A percentile compares a stretch with the other conserved stretches of the same genome.
Evolutionary conservation across 2,329 filamentous ascomycete genomes (phyloP).

Genomic region (Aspergillus luchuensis): DNA sequence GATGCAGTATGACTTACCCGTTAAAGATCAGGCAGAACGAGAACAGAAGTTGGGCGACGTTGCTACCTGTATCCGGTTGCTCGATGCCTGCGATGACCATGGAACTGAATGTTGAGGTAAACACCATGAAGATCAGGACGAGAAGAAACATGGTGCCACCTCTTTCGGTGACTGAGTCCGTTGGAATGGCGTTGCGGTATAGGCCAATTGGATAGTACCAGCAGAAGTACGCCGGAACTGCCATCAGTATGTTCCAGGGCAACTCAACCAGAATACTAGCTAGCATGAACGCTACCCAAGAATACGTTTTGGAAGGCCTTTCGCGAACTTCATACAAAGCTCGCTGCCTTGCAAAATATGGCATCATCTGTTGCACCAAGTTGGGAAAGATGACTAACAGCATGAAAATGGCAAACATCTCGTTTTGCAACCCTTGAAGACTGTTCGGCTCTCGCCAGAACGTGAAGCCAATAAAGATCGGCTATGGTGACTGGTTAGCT

Average conservation of each 20-base stretch:
- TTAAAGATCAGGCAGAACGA: slow-evolving; percentile 62
- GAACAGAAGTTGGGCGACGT: slow-evolving; percentile 60
- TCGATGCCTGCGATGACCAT: slow-evolving; percentile 71
- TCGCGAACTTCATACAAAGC: slow-evolving; percentile 60
- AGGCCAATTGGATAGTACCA: slow-evolving; percentile 67
- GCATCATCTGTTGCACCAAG: slow-evolving; percentile 54
- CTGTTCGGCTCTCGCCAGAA: slow-evolving; percentile 73
- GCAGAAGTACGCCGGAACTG: slow-evolving; percentile 58
- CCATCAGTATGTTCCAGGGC: slow-evolving; percentile 63
- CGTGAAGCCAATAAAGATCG: slow-evolving; percentile 77
- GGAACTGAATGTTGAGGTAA: slow-evolving; percentile 69
- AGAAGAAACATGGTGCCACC: slow-evolving; percentile 67
- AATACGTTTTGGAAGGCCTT: slow-evolving; percentile 67
- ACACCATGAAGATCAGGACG: slow-evolving; percentile 67
- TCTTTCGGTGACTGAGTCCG: slow-evolving; percentile 47
- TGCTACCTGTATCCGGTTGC: slow-evolving; percentile 65
- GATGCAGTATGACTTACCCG: slow-evolving; percentile 26
- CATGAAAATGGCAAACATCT: slow-evolving; percentile 88
- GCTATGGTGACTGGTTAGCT: slow-evolving; percentile 43
- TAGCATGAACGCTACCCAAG: slow-evolving; percentile 69
- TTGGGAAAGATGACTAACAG: slow-evolving; percentile 72
- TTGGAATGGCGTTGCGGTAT: slow-evolving; percentile 40
- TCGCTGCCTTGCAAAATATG: slow-evolving; percentile 57
- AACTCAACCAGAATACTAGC: slow-evolving; percentile 70
- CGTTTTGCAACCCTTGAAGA: slow-evolving; percentile 81